Evolutionary conservation across 2,329 filamentous ascomycete genomes (phyloP).

Genomic region (Exophiala mesophila): DNA sequence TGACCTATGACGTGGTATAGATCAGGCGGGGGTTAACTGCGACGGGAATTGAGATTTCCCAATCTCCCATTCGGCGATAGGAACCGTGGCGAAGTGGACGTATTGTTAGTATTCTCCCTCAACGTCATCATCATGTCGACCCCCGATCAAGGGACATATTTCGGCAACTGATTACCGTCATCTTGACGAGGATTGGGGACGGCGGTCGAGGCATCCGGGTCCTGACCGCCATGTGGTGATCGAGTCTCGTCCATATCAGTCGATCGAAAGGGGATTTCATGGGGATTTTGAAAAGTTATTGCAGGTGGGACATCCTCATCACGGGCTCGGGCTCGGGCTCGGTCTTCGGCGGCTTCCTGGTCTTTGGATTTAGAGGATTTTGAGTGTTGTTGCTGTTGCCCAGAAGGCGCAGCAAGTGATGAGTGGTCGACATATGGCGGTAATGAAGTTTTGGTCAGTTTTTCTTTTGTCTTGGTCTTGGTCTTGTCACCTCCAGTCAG

Average conservation of each 20-base stretch:
- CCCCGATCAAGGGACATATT: conserved; percentile 9
- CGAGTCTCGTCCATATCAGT: no score
- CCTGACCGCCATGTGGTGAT: no score
- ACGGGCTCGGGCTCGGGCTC: conserved; percentile 1
- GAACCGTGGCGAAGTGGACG: no score
- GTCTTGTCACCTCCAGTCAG: not conserved
- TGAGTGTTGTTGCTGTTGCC: not conserved
- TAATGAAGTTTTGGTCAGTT: not conserved
- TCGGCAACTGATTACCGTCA: conserved; percentile 9
- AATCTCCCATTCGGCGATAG: no score
- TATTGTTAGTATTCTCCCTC: no score
- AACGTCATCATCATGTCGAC: no score
- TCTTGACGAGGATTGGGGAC: conserved; percentile 1
- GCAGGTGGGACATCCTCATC: not conserved
- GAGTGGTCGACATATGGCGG: not conserved
- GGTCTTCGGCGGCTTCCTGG: conserved; percentile 17
- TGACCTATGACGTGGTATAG: no score
- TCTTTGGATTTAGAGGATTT: conserved; percentile 7
- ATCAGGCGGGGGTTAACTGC: no score
- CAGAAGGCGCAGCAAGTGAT: not conserved
- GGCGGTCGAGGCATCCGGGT: no score
- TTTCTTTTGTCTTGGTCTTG: not conserved
- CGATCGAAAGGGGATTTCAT: not conserved
- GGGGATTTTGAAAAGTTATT: not conserved
- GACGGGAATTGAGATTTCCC: no score